phyloP scores from a whole-genome alignment of 768 basidiomycete genomes.

The Dentipellis sp. region DNA sequence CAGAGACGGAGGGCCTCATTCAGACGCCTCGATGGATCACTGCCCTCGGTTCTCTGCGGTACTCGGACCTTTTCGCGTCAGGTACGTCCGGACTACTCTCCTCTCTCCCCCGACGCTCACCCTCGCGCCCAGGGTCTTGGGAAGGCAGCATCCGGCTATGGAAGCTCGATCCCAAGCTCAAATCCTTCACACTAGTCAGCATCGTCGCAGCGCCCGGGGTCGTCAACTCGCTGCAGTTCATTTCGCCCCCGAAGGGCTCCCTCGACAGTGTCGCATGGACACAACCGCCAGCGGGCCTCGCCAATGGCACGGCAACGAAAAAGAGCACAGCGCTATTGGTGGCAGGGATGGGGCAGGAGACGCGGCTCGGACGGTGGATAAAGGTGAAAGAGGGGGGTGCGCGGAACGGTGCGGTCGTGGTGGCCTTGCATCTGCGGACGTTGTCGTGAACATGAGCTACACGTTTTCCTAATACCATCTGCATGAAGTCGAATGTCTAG shows the following conservation, averaged over 20 bases:
- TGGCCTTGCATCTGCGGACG: constrained; percentile 39
- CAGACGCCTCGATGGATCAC: constrained; percentile 89
- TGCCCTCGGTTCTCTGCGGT: constrained; percentile 68
- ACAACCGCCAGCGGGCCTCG: constrained; percentile 12
- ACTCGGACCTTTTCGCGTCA: constrained; percentile 86
- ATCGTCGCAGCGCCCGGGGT: constrained; percentile 65
- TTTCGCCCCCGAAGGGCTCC: constrained; percentile 38
- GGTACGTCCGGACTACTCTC: constrained; percentile 37
- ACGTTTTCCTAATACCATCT: background rate
- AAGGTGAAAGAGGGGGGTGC: constrained; percentile 60
- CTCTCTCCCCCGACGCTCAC: too few relatives aligned
- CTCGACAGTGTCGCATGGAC: constrained; percentile 37
- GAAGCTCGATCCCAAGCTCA: constrained; percentile 75
- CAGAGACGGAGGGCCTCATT: constrained; percentile 67
- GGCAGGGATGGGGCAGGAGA: constrained; percentile 82
- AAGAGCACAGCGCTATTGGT: constrained; percentile 44
- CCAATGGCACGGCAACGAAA: constrained; percentile 10
- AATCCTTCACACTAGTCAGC: constrained; percentile 62
- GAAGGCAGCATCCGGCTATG: constrained; percentile 86
- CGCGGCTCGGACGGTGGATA: constrained; percentile 85
- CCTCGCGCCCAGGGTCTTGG: constrained; percentile 67
- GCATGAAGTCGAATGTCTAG: background rate
- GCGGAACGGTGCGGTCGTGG: constrained; percentile 64
- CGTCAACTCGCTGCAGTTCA: constrained; percentile 83
- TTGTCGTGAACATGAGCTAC: background rate